Evolutionary conservation across 1,139 yeast genomes (phyloP).

Genomic region (Candida sp.): DNA sequence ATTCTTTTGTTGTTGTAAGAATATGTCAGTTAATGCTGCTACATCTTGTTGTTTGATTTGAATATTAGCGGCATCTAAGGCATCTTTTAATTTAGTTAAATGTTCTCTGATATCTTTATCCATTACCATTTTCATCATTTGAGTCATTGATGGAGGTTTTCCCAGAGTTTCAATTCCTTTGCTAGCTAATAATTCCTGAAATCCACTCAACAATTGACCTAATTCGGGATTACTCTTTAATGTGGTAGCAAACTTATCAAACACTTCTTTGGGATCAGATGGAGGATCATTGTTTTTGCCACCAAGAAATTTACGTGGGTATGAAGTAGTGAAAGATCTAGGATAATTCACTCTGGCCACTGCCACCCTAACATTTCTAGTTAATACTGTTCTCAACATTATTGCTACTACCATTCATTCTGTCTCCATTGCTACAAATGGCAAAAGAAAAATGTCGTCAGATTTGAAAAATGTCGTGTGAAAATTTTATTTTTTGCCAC

Average conservation of each 20-base stretch:
- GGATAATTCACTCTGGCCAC: background rate
- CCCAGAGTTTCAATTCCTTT: constrained; percentile 33
- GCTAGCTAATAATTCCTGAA: constrained; percentile 26
- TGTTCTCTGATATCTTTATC: constrained; percentile 35
- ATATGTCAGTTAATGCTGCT: constrained; percentile 18
- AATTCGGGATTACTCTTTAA: constrained; percentile 27
- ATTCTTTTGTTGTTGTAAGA: constrained; percentile 1
- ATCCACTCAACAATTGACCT: constrained; percentile 22
- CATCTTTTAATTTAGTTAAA: constrained; percentile 25
- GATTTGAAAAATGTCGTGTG: background rate
- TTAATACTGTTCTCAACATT: background rate
- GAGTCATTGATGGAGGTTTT: constrained; percentile 31
- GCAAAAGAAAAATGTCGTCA: too few species aligned
- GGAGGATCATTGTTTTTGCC: background rate
- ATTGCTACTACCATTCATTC: too few species aligned
- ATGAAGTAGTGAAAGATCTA: background rate
- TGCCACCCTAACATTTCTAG: background rate
- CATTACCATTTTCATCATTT: constrained; percentile 34
- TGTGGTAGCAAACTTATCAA: constrained; percentile 15
- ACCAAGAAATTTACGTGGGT: background rate
- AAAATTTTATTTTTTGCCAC: background rate
- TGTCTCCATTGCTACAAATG: too few species aligned
- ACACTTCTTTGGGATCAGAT: constrained; percentile 9
- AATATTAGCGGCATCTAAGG: constrained; percentile 31
- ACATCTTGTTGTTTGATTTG: constrained; percentile 32